Base-by-base conservation (phyloP, 495 filamentous ascomycete genomes). In the Podospora anserina region DNA sequence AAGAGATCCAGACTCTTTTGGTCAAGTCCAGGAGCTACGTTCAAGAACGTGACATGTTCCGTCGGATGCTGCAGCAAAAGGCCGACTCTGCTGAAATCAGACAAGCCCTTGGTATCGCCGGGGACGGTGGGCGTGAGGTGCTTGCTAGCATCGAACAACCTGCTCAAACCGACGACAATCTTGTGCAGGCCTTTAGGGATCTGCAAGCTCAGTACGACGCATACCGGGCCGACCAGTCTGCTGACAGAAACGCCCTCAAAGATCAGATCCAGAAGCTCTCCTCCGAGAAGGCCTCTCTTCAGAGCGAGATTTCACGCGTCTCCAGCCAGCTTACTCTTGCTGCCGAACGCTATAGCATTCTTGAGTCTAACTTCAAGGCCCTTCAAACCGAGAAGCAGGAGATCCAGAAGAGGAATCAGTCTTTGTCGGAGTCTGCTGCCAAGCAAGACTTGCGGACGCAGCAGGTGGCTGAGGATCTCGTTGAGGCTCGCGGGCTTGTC, bases 41-140 rank as follows among this genome's bases (percentile, higher is more conserved):
- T 61, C 92, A 92, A 75, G 95, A 99, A 80, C 88, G 95, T 44
- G 94, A 99, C 73, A 97, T 97, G 86, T 97, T 97, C 88, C 88
- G 93, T 32, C 92, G 92, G 55, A 95, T 97, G 88, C 86, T 97
- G 16, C 88, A 92, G 67, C 90, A 92, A 71, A 81, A 88, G 34
- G 84, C 83, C 11, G 78, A 82, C 18, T 79, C 85, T 6, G 81
- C 83, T 5, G 91, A 95, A 73, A 78, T 85, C 61, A 81, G 82
- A 23, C 88, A 86, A 27, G 81, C 85, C 3, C 87, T 95, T 68
- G 91, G 88, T 19, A 86, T 89, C 19, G 82, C 82, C 65, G 75
- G 69, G 54, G 82, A 82, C 64, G 76, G 69, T 55, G 78, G 81
- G 57, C 77, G 79, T 60, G 80, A 81, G 62, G 78, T 85, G 20